Evolutionary conservation across 371 early-diverging fungal genomes (phyloP), one percentile per base, ranked within the genome.

Genomic region (Apophysomyces elegans): DNA sequence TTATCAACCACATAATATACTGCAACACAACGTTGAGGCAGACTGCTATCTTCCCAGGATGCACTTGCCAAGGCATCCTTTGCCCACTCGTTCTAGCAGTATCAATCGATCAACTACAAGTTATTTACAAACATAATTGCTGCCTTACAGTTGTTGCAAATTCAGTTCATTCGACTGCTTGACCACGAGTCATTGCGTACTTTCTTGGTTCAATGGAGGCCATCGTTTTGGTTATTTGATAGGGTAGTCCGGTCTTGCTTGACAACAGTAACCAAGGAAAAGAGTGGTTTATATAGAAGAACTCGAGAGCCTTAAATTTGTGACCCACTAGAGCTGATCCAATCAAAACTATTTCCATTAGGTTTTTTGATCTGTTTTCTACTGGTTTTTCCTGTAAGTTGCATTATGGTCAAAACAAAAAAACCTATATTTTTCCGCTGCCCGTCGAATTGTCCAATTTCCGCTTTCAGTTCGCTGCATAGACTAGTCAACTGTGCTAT

Each of bases 1-100:
- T 9, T 35, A 36, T 72, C 57, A 2, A 72, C 63, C 14, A 50
- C 44, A 37, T 66, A 68, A 41, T 68, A 68, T 7, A 68, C 61
- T 16, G 68, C 63, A 1, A 66, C 58, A 16, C 63, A 66, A 45
- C 68, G 44, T 6, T 56, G 47, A 4, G 63, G 60, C 16, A 44
- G 4, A n/a, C 12, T 9, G 0, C 12, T 58, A 12, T 54, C 54
- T 5, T 44, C 36, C 38, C 61, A n/a, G 39, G 45, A 43, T 7
- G 13, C 18, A 2, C 36, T 37, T 43, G 62, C 61, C 63, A 68
- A 61, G 12, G 37, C 45, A 18, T 62, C 38, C 16, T 60, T 14
- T 41, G 26, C 54, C 54, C 54, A 50, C 2, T n/a, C 21, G 54
- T 50, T 50, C 54, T 50, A 26, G 47, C 18, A 47, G 47, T 21